phyloP scores from a whole-genome alignment of 768 basidiomycete species.

The Dioszegia crocea region DNA sequence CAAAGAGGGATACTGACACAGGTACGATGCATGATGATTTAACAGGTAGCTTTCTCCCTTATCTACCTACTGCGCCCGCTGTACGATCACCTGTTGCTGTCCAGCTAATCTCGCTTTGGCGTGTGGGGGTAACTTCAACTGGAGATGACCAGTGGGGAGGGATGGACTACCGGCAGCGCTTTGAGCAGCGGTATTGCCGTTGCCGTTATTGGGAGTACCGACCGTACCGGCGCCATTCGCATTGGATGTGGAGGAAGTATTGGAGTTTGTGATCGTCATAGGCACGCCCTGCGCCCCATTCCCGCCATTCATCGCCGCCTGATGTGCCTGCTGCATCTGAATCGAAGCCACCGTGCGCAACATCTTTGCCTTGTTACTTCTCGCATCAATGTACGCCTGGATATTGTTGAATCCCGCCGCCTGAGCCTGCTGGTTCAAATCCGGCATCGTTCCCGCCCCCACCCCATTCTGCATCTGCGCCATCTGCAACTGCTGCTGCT shows the following conservation, averaged over 20 bases:
- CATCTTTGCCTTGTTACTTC: background rate
- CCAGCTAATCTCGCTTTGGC: conserved; percentile 30
- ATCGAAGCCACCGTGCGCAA: background rate
- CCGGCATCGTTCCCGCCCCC: background rate
- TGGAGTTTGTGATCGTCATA: background rate
- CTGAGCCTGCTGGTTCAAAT: background rate
- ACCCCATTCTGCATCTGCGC: conserved; percentile 6
- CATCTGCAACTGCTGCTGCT: conserved; percentile 5
- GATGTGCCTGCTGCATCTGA: background rate
- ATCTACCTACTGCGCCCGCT: conserved; percentile 4
- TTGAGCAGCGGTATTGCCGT: background rate
- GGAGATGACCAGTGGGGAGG: conserved; percentile 25
- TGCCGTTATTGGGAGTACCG: background rate
- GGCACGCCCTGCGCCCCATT: conserved; percentile 7
- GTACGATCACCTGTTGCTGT: conserved; percentile 2
- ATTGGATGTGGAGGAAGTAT: background rate
- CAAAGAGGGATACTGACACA: too few species aligned
- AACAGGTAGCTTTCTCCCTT: too few species aligned
- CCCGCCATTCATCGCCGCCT: background rate
- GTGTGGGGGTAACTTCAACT: conserved; percentile 37
- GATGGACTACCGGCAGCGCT: background rate
- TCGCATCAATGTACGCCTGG: conserved; percentile 6
- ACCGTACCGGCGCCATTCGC: background rate
- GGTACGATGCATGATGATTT: too few species aligned
- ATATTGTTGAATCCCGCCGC: conserved; percentile 1